Conservation (phyloP, 2,329 filamentous ascomycete species). For the Mycosphaerella sp. region DNA sequence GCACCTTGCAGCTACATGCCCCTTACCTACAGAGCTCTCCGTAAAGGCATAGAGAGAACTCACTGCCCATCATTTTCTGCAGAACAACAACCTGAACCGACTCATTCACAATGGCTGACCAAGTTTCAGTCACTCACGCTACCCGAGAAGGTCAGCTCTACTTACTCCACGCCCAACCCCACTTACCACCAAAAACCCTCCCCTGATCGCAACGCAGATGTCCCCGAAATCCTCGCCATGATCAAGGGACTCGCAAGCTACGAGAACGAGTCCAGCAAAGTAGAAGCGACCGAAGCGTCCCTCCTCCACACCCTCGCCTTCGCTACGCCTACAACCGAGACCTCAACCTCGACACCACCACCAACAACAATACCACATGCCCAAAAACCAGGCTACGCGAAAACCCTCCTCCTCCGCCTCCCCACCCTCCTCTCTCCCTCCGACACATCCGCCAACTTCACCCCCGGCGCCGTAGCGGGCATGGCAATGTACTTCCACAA, state of each 20-base stretch:
- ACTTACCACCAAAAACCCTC: not conserved
- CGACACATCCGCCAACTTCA: slow-evolving; percentile 23
- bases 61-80: no score
- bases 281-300: slow-evolving; percentile 70
- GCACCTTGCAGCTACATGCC: no score
- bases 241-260: slow-evolving; percentile 84
- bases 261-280: slow-evolving; percentile 67
- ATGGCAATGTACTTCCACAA: slow-evolving; percentile 95
- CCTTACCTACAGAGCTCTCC: no score
- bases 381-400: slow-evolving; percentile 57
- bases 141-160: slow-evolving; percentile 41
- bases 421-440: slow-evolving; percentile 29
- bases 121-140: slow-evolving; percentile 51
- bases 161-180: not conserved
- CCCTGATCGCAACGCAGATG: slow-evolving; percentile 59
- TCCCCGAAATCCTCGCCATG: slow-evolving; percentile 70
- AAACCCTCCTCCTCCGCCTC: slow-evolving; percentile 60
- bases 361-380: slow-evolving; percentile 1
- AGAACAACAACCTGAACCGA: no score
- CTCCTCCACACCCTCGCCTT: slow-evolving; percentile 75
- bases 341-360: slow-evolving; percentile 32
- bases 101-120: not conserved
- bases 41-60: no score
- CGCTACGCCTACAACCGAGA: slow-evolving; percentile 41
- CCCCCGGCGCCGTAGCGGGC: slow-evolving; percentile 49